phyloP scores from a whole-genome alignment of 805 yeast species.

The Metschnikowia gelsemii region DNA sequence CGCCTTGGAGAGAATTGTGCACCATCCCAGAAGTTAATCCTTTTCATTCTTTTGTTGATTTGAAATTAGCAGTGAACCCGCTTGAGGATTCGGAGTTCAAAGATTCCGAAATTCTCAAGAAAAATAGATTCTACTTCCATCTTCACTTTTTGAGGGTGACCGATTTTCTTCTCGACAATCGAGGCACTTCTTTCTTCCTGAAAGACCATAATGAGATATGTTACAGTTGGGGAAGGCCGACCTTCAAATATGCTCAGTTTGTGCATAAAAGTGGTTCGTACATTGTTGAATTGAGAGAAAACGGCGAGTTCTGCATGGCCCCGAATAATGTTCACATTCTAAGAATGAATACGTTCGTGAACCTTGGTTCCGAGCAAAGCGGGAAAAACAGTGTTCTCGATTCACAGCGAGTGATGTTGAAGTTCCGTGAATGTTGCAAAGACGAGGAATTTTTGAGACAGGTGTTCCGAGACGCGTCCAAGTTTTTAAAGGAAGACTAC shows the following conservation, averaged over 20 bases:
- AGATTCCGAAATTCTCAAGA: constrained; percentile 38
- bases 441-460: constrained; percentile 47
- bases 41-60: constrained; percentile 79
- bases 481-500: constrained; percentile 41
- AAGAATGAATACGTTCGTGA: constrained; percentile 53
- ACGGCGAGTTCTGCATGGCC: constrained; percentile 76
- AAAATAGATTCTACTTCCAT: constrained; percentile 73
- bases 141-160: constrained; percentile 63
- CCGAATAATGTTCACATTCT: constrained; percentile 85
- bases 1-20: constrained; percentile 87
- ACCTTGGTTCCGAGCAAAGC: constrained; percentile 30
- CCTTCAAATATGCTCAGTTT: constrained; percentile 80
- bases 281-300: constrained; percentile 79
- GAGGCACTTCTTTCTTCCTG: constrained; percentile 64
- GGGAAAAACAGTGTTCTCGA: constrained; percentile 45
- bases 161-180: constrained; percentile 79
- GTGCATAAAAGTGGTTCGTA: constrained; percentile 88
- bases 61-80: constrained; percentile 67
- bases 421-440: constrained; percentile 62
- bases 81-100: constrained; percentile 59
- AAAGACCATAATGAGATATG: constrained; percentile 59
- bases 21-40: constrained; percentile 77
- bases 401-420: constrained; percentile 71
- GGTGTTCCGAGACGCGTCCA: constrained; percentile 60
- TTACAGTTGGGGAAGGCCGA: constrained; percentile 91